A percentile compares a stretch with the other conserved stretches of the same genome.
phyloP scores from a whole-genome alignment of 805 yeast genomes.

The Yamadazyma paraphyllophila region DNA sequence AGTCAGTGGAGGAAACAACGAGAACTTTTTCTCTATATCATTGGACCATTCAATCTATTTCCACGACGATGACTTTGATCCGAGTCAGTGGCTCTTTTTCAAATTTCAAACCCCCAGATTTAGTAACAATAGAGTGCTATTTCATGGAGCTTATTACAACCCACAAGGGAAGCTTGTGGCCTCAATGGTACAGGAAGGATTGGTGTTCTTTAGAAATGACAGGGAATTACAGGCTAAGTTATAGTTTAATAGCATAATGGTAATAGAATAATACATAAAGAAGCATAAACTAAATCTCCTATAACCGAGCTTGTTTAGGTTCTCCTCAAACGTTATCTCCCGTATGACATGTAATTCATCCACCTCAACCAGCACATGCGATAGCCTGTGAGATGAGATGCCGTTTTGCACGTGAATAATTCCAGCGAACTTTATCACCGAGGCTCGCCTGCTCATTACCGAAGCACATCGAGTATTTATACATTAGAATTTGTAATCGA shows the following conservation, averaged over 20 bases:
- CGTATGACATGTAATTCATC: too few relatives aligned
- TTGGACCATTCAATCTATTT: constrained; percentile 35
- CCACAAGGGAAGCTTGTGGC: constrained; percentile 29
- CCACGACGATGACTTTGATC: constrained; percentile 36
- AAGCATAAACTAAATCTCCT: too few relatives aligned
- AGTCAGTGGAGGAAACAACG: constrained; percentile 23
- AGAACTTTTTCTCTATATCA: constrained; percentile 30
- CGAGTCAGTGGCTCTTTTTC: constrained; percentile 31
- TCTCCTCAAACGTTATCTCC: too few relatives aligned
- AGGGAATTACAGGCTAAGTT: constrained; percentile 17
- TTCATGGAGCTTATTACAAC: constrained; percentile 30
- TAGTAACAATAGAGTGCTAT: constrained; percentile 28
- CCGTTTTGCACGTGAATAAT: constrained; percentile 1
- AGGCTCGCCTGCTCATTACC: neutral
- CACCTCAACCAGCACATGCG: neutral
- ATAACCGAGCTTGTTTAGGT: too few relatives aligned
- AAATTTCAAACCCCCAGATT: constrained; percentile 28
- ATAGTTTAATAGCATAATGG: constrained; percentile 7
- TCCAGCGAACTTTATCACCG: constrained; percentile 4
- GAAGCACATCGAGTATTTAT: neutral
- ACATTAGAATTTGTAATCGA: too few relatives aligned
- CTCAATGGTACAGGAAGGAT: constrained; percentile 34
- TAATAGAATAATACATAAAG: neutral
- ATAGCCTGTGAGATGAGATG: neutral
- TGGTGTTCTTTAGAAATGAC: constrained; percentile 21